These are phyloP conservation scores for Paecilomyces formosus DNA, from an alignment of 2,329 filamentous ascomycete species.

Conservation along the genomic window DNA sequence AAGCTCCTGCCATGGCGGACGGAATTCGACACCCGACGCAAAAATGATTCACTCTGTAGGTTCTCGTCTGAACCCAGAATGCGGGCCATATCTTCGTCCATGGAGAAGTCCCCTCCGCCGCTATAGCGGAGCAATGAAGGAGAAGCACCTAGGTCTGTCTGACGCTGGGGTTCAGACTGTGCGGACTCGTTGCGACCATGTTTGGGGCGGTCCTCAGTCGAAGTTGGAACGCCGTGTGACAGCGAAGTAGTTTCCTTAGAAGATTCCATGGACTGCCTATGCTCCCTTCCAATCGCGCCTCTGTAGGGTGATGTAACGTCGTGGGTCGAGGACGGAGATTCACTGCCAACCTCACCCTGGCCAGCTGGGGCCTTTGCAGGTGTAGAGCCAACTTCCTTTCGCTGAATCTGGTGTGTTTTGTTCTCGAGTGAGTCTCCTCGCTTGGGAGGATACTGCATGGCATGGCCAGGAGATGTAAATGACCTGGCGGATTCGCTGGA, in stretches of 20 bases:
- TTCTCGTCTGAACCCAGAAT: conserved; percentile 66
- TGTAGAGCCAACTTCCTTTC: conserved; percentile 54
- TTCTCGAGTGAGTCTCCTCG: conserved; percentile 55
- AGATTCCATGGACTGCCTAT: not conserved
- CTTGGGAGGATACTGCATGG: conserved; percentile 38
- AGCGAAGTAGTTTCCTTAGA: not conserved
- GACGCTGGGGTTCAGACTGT: conserved; percentile 27
- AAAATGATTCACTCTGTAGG: conserved; percentile 59
- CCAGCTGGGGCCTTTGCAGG: conserved; percentile 23
- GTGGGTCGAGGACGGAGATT: conserved; percentile 5
- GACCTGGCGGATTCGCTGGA: conserved; percentile 34
- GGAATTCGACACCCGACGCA: conserved; percentile 85
- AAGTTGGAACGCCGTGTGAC: not conserved
- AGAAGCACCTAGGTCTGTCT: conserved; percentile 46
- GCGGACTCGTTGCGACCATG: conserved; percentile 42
- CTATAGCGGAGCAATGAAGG: conserved; percentile 66
- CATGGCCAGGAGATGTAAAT: conserved; percentile 20
- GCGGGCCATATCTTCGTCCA: conserved; percentile 92
- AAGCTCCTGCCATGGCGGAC: conserved; percentile 87
- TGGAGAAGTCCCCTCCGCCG: conserved; percentile 75
- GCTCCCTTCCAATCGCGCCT: not conserved
- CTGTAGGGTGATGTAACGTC: not conserved
- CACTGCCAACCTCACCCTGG: conserved; percentile 26
- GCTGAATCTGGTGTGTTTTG: conserved; percentile 47
- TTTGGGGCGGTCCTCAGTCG: not conserved